Conservation (phyloP, 345 rosid genomes). For the Turritis glabra region DNA sequence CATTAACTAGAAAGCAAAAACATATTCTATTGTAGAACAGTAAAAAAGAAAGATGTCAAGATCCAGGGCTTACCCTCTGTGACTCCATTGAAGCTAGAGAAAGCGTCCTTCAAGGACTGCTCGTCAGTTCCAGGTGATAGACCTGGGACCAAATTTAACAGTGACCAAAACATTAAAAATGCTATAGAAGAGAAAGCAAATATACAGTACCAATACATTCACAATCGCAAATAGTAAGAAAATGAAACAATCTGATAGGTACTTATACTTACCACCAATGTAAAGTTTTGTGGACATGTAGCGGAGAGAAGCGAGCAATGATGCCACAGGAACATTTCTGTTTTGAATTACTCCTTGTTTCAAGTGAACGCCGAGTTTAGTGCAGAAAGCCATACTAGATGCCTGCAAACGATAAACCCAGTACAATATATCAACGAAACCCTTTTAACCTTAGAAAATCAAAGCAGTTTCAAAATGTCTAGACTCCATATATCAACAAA, state of each 20-base stretch:
- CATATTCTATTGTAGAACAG: background rate
- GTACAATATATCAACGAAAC: background rate
- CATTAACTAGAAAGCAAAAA: background rate
- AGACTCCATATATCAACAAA: background rate
- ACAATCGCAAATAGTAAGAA: background rate
- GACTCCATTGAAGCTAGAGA: constrained; percentile 50
- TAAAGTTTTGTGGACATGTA: constrained; percentile 63
- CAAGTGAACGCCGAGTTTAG: constrained; percentile 52
- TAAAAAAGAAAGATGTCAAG: background rate
- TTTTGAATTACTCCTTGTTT: constrained; percentile 40
- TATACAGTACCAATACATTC: background rate
- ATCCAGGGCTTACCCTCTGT: constrained; percentile 44
- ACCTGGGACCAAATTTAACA: constrained; percentile 33
- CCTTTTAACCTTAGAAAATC: background rate
- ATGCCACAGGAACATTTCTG: constrained; percentile 44
- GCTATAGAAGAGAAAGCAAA: background rate
- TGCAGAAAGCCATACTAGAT: constrained; percentile 61
- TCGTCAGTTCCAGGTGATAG: constrained; percentile 51
- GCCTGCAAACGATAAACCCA: constrained; percentile 13
- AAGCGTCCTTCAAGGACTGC: constrained; percentile 48
- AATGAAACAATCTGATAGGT: background rate
- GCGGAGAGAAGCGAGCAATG: constrained; percentile 59
- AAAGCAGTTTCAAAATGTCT: background rate
- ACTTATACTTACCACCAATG: constrained; percentile 59
- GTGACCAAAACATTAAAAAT: constrained; percentile 15